phyloP scores from a whole-genome alignment of 768 basidiomycete species.

The Suillus plorans region DNA sequence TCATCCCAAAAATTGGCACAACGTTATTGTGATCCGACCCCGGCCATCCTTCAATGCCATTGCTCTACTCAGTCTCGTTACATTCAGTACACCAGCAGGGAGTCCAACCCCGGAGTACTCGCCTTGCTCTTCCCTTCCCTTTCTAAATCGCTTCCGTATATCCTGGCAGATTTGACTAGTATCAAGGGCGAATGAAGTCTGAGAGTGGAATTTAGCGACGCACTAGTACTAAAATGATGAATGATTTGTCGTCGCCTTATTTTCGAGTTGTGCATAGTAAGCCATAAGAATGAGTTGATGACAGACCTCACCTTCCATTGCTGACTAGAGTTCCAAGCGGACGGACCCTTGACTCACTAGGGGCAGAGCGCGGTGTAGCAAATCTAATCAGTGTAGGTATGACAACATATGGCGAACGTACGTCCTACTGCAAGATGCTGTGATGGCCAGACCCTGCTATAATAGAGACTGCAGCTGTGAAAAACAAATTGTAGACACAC shows the following conservation, averaged over 20 bases:
- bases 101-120: neutral
- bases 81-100: neutral
- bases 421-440: neutral
- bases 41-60: constrained; percentile 22
- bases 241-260: no score
- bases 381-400: neutral
- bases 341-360: neutral
- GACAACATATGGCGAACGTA: neutral
- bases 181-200: no score
- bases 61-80: constrained; percentile 13
- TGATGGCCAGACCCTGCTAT: neutral
- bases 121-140: constrained; percentile 20
- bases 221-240: no score
- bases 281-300: no score
- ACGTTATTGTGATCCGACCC: constrained; percentile 22
- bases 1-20: constrained; percentile 19
- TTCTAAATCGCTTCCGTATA: neutral
- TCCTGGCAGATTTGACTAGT: no score
- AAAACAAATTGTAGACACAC: no score
- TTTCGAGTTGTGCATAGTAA: no score
- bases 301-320: neutral
- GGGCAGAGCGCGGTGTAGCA: neutral
- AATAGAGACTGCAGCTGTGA: neutral
- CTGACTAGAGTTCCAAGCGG: neutral
- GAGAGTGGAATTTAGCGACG: no score